Base-by-base conservation (phyloP, 2,329 filamentous ascomycete genomes). In the Aspergillus novofumigatus region DNA sequence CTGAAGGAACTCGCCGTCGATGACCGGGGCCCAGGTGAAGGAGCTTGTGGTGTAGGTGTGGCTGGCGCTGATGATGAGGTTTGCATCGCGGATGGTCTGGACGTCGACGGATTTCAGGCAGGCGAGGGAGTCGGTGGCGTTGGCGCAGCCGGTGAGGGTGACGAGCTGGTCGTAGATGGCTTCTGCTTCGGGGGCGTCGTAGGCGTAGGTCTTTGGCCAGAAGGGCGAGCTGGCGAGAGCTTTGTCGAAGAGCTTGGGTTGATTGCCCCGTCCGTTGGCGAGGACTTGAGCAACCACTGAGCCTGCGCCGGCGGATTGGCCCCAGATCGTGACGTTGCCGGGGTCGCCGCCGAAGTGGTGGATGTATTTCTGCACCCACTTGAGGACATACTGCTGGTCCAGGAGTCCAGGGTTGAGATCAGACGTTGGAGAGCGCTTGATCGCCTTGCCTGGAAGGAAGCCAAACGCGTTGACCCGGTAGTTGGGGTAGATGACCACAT, bases 1-100 rank as follows among this genome's bases (percentile, higher is more conserved):
- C 1, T 65, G 72, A 49, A 87, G 70, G 63, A 87, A 86, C 0
- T 58, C 65, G 9, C 76, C 79, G 62, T 87, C 84, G 56, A 87
- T 79, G 8, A 87, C 83, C 1, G 85, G 84, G 0, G 80, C 82
- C 82, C 83, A 87, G 0, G 80, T 83, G 65, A 82, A 86, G 1
- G 79, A 81, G 21, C 77, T 80, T 0, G 83, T 83, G 14, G 74
- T 82, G 67, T 83, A 85, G 20, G 77, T 79, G 63, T 82, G 77
- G 53, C 74, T 78, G 2, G 68, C 74, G 20, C 77, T 76, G 21
- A 87, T 76, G 20, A 68, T 64, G 20, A 84, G 68, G 41, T 76
- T 80, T 2, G 83, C 83, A n/a, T 80, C 74, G 4, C 82, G 73
- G 21, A 87, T 72, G 1, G 67, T 70, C 65, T 85, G 82, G 29